Evolutionary conservation across 495 filamentous ascomycete genomes (phyloP).

Genomic region (Annulohypoxylon moriforme): DNA sequence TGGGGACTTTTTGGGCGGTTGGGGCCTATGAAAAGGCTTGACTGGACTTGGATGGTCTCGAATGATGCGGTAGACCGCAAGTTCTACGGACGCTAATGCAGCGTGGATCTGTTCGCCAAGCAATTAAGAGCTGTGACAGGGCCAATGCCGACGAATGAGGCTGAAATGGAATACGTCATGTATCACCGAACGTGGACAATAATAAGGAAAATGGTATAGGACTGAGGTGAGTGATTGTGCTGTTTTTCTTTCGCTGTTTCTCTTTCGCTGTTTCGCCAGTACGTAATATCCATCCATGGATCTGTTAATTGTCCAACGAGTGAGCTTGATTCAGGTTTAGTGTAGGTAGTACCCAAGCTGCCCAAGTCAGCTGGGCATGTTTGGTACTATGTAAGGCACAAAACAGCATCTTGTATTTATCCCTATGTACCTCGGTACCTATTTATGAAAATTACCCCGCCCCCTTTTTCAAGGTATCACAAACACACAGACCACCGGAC

Average conservation of each 20-base stretch:
- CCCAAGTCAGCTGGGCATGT: neutral
- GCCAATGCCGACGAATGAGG: constrained; percentile 38
- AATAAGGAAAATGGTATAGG: constrained; percentile 19
- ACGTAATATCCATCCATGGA: too few species aligned
- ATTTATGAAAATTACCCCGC: too few species aligned
- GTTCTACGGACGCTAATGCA: constrained; percentile 39
- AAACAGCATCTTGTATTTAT: too few species aligned
- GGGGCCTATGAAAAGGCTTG: constrained; percentile 7
- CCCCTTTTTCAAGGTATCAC: too few species aligned
- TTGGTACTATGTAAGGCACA: too few species aligned
- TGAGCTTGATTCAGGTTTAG: neutral
- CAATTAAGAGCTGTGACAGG: constrained; percentile 16
- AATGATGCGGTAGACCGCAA: constrained; percentile 33
- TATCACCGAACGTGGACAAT: constrained; percentile 12
- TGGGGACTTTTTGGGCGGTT: neutral
- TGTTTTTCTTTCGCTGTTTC: too few species aligned
- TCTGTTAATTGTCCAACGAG: neutral
- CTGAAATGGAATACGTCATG: constrained; percentile 39
- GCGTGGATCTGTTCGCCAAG: constrained; percentile 30
- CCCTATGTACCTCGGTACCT: too few species aligned
- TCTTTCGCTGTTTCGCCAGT: neutral
- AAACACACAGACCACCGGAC: too few species aligned
- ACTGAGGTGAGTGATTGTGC: neutral
- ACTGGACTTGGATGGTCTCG: neutral
- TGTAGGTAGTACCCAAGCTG: too few species aligned